Conservation (phyloP, 164 flowering plant genomes). For the Protea cynaroides region DNA sequence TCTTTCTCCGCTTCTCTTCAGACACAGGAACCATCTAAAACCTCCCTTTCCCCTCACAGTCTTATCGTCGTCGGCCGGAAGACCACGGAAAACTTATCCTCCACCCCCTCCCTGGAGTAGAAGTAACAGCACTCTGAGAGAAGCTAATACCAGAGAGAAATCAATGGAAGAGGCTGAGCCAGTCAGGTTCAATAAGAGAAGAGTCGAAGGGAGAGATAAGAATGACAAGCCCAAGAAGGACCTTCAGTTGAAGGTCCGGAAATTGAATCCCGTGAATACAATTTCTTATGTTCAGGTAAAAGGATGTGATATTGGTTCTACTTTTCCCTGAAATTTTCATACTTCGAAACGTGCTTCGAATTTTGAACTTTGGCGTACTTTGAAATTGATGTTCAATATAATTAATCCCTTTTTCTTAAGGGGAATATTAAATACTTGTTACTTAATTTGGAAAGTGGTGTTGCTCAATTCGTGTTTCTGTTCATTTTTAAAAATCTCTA, state of each 20-base stretch:
- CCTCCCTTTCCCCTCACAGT: constrained; percentile 19
- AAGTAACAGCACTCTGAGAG: constrained; percentile 25
- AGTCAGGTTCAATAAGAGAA: constrained; percentile 59
- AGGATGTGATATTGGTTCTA: background rate
- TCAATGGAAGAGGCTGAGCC: constrained; percentile 36
- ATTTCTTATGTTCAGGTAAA: constrained; percentile 76
- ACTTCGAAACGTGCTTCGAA: background rate
- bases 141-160: constrained; percentile 21
- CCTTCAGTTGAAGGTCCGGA: constrained; percentile 60
- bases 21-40: constrained; percentile 15
- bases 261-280: constrained; percentile 79
- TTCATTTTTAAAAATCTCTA: too few relatives aligned
- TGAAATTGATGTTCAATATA: too few relatives aligned
- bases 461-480: background rate
- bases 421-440: too few relatives aligned
- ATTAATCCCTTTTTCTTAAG: too few relatives aligned
- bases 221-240: constrained; percentile 43
- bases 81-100: constrained; percentile 14
- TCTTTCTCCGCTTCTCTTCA: constrained; percentile 9
- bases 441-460: background rate
- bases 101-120: constrained; percentile 16
- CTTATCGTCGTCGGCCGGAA: constrained; percentile 27
- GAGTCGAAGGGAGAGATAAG: constrained; percentile 81
- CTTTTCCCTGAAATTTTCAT: background rate
- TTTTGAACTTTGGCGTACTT: too few relatives aligned